Percentiles rank a stretch among this genome's conserved stretches.
Evolutionary conservation across 2,329 filamentous ascomycete species (phyloP).

Genomic region (Lanzia echinophila): DNA sequence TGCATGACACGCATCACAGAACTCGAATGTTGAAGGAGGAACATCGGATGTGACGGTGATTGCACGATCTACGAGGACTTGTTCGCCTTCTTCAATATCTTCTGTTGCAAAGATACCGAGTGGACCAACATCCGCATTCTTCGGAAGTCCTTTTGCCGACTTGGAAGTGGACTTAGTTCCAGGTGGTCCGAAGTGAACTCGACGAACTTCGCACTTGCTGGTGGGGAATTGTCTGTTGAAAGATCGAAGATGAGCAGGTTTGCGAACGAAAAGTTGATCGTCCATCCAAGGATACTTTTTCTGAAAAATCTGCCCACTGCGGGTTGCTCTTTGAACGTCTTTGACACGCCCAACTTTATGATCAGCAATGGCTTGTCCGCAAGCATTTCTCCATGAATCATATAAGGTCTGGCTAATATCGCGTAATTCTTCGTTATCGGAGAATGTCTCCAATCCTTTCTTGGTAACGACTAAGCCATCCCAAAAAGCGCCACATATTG

Average conservation of each 20-base stretch:
- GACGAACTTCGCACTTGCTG: too few relatives aligned
- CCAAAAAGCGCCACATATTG: slow-evolving; percentile 20
- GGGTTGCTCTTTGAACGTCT: not conserved
- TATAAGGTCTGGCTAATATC: slow-evolving; percentile 5
- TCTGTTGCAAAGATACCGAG: slow-evolving; percentile 24
- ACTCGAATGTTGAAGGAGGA: slow-evolving; percentile 7
- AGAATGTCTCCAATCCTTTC: slow-evolving; percentile 9
- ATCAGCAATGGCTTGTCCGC: too few relatives aligned
- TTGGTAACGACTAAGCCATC: slow-evolving; percentile 20
- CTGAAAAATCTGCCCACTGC: slow-evolving; percentile 19
- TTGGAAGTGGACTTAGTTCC: too few relatives aligned
- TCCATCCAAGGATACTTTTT: slow-evolving; percentile 27
- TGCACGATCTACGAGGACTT: slow-evolving; percentile 20
- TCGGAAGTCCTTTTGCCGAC: not conserved
- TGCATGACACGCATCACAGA: slow-evolving; percentile 26
- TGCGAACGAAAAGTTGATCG: slow-evolving; percentile 14
- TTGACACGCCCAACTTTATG: not conserved
- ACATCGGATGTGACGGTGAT: slow-evolving; percentile 15
- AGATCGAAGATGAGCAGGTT: too few relatives aligned
- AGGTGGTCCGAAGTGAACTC: too few relatives aligned
- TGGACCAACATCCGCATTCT: slow-evolving; percentile 20
- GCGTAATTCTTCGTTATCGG: slow-evolving; percentile 13
- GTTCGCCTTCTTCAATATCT: slow-evolving; percentile 21
- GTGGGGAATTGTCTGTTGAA: too few relatives aligned
- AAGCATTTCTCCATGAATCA: slow-evolving; percentile 3